Percentiles rank a stretch among this genome's conserved stretches.
Conservation (phyloP, 495 filamentous ascomycete species). For the Xylaria curta region DNA sequence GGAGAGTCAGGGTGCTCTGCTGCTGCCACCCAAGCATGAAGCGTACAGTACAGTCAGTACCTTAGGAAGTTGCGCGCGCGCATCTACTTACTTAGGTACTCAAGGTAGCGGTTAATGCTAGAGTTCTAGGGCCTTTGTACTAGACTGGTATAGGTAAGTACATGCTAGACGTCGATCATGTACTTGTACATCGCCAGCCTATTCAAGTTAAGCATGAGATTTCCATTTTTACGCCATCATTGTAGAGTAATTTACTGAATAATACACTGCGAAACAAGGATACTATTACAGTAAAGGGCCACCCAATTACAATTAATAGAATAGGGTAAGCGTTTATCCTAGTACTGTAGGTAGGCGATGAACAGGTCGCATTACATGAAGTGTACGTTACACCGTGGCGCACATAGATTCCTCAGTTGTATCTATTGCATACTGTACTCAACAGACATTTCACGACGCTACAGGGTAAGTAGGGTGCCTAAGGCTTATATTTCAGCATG, state of each 20-base stretch:
- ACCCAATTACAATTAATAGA: neutral
- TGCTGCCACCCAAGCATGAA: neutral
- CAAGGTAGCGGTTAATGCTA: neutral
- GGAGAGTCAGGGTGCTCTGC: constrained; percentile 22
- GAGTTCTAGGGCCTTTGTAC: neutral
- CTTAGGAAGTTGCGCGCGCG: neutral
- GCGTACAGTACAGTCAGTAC: neutral
- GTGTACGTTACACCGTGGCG: neutral
- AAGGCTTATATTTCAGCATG: neutral
- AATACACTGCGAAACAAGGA: neutral
- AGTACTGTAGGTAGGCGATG: neutral
- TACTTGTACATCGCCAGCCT: constrained; percentile 11
- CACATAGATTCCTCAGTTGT: neutral
- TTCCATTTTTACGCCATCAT: neutral
- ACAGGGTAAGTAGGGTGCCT: neutral
- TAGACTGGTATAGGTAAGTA: constrained; percentile 1
- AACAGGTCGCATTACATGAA: neutral
- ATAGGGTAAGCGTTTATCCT: neutral
- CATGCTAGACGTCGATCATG: neutral
- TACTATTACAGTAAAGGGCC: neutral
- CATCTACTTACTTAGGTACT: neutral
- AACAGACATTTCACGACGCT: neutral
- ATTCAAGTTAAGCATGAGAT: neutral
- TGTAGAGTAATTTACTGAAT: constrained; percentile 13
- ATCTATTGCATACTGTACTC: neutral